Evolutionary conservation across 306 rosid genomes (phyloP).

Genomic region (Vigna angularis): DNA sequence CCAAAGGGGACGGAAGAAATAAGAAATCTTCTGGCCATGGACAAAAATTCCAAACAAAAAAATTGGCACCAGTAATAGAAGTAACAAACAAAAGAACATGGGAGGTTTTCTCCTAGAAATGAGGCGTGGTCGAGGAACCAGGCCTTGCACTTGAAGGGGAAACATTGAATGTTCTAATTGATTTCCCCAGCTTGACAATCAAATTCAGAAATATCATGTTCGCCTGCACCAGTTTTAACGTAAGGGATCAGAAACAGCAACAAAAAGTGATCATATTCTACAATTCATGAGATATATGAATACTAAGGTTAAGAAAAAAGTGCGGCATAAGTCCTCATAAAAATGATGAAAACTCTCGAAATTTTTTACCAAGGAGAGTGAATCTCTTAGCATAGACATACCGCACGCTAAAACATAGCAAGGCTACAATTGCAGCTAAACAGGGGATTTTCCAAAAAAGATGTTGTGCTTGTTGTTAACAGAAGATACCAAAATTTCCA

Average conservation of each 20-base stretch:
- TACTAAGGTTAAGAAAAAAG: slow-evolving; percentile 18
- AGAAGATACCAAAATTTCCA: slow-evolving; percentile 25
- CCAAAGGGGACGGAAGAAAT: slow-evolving; percentile 94
- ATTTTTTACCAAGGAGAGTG: not conserved
- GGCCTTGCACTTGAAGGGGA: slow-evolving; percentile 47
- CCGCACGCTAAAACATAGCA: not conserved
- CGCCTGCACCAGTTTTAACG: slow-evolving; percentile 56
- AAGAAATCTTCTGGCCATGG: slow-evolving; percentile 63
- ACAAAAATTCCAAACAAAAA: slow-evolving; percentile 55
- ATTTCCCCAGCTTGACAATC: slow-evolving; percentile 48
- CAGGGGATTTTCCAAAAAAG: slow-evolving; percentile 17
- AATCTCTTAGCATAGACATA: slow-evolving; percentile 24
- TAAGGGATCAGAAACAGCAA: slow-evolving; percentile 34
- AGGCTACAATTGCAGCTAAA: not conserved
- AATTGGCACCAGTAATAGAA: slow-evolving; percentile 55
- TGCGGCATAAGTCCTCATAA: slow-evolving; percentile 4
- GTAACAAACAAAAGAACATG: slow-evolving; percentile 50
- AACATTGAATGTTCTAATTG: slow-evolving; percentile 25
- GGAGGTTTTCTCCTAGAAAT: slow-evolving; percentile 51
- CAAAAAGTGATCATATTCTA: slow-evolving; percentile 9
- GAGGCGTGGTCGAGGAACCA: slow-evolving; percentile 56
- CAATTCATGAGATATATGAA: not conserved
- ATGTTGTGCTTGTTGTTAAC: not conserved
- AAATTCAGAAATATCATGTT: slow-evolving; percentile 44
- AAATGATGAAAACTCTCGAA: slow-evolving; percentile 18